Evolutionary conservation across 2,329 filamentous ascomycete genomes (phyloP).

Genomic region (Tolypocladium capitatum): DNA sequence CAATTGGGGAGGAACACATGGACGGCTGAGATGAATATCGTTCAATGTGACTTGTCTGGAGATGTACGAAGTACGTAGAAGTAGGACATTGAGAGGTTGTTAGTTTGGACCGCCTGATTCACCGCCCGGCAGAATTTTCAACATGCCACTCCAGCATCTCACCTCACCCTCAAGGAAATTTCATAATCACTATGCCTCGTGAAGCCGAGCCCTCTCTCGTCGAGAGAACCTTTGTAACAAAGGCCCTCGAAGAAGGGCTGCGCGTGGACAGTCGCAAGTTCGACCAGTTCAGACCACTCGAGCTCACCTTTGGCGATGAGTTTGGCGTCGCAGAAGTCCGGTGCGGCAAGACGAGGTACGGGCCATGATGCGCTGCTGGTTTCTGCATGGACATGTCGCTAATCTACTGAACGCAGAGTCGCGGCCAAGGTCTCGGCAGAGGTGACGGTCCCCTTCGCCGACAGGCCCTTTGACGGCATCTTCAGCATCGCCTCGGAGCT

Average conservation of each 20-base stretch:
- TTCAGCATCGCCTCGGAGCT: conserved; percentile 89
- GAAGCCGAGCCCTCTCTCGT: conserved; percentile 83
- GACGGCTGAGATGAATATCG: not conserved
- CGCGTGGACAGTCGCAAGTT: conserved; percentile 74
- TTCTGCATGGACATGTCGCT: not conserved
- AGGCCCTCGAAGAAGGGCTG: conserved; percentile 68
- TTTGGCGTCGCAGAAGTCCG: conserved; percentile 81
- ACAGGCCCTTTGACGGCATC: conserved; percentile 88
- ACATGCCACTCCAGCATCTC: not conserved
- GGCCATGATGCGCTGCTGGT: conserved; percentile 1
- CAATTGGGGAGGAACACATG: not conserved
- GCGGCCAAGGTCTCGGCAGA: conserved; percentile 78
- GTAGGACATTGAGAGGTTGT: too few relatives aligned
- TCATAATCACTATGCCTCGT: conserved; percentile 57
- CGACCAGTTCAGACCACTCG: conserved; percentile 66
- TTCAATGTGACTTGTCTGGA: not conserved
- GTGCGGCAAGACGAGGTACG: conserved; percentile 78
- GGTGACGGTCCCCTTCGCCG: conserved; percentile 70
- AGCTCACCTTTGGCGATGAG: conserved; percentile 75
- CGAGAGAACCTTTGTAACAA: conserved; percentile 73
- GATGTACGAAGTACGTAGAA: too few relatives aligned
- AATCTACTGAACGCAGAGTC: conserved; percentile 40
- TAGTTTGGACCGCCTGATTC: conserved; percentile 5
- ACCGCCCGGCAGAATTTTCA: conserved; percentile 39
- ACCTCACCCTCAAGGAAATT: not conserved